phyloP scores from a whole-genome alignment of 73 alveolate genomes.

The Tetrahymena thermophila region DNA sequence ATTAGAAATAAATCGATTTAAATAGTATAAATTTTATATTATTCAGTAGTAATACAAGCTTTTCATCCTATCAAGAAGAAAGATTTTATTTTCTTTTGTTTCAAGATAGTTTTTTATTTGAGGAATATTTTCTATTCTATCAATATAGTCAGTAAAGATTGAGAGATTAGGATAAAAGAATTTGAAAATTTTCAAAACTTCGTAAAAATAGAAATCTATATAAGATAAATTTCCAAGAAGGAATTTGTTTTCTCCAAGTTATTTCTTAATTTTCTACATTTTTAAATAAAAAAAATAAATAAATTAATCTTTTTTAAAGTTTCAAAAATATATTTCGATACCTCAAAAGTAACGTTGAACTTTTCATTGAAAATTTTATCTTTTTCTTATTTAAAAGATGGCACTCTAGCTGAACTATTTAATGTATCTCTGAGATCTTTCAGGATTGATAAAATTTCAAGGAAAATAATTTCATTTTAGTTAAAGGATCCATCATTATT shows the following conservation, averaged over 20 bases:
- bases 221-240: background rate
- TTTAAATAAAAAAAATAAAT: too few species aligned
- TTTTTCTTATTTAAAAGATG: background rate
- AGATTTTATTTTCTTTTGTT: background rate
- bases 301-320: too few species aligned
- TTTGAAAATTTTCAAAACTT: background rate
- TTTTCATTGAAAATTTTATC: background rate
- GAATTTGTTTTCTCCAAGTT: background rate
- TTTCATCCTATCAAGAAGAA: background rate
- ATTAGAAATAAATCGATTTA: too few species aligned
- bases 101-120: background rate
- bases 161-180: background rate
- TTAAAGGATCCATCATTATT: background rate
- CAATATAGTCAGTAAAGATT: background rate
- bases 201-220: background rate
- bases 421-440: background rate
- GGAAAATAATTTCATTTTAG: background rate
- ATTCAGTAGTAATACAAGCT: background rate
- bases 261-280: background rate
- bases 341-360: background rate
- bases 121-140: background rate
- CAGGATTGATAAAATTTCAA: too few species aligned
- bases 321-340: background rate
- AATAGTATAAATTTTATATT: too few species aligned
- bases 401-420: background rate